phyloP scores from a whole-genome alignment of 306 rosid species.

The Trifolium pratense region DNA sequence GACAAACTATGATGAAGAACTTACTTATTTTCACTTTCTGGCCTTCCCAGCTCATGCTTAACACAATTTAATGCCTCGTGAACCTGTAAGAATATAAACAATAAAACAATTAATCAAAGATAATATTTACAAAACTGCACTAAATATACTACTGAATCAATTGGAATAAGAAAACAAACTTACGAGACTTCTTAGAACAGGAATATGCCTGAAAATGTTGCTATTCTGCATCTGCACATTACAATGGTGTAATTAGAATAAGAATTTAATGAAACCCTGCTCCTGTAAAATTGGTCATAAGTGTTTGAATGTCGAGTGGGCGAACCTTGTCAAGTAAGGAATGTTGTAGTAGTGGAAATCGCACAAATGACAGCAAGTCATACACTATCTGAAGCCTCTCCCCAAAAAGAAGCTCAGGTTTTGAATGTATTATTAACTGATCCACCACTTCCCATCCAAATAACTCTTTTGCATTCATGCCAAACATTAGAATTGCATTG shows the following conservation, averaged over 20 bases:
- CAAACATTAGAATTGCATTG: constrained; percentile 84
- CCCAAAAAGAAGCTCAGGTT: constrained; percentile 71
- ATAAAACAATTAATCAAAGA: constrained; percentile 22
- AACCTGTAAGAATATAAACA: constrained; percentile 54
- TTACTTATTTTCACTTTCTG: constrained; percentile 67
- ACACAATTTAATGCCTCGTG: constrained; percentile 65
- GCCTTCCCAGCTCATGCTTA: constrained; percentile 52
- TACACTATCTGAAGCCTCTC: constrained; percentile 72
- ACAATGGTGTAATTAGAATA: constrained; percentile 44
- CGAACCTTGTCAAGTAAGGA: constrained; percentile 82
- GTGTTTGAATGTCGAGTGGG: constrained; percentile 28
- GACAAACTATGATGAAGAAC: constrained; percentile 37
- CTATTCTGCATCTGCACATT: constrained; percentile 74
- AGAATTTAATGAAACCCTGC: not conserved
- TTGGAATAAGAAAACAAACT: constrained; percentile 45
- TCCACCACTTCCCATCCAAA: constrained; percentile 81
- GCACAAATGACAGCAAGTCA: constrained; percentile 64
- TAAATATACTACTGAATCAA: constrained; percentile 18
- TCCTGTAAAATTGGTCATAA: constrained; percentile 19
- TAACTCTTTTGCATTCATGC: constrained; percentile 64
- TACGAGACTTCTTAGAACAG: constrained; percentile 60
- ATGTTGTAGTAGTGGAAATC: constrained; percentile 68
- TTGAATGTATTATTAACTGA: constrained; percentile 64
- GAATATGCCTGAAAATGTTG: constrained; percentile 64
- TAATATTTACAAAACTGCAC: constrained; percentile 11